Conservation (phyloP, 345 rosid genomes). For the Syzygium grande region DNA sequence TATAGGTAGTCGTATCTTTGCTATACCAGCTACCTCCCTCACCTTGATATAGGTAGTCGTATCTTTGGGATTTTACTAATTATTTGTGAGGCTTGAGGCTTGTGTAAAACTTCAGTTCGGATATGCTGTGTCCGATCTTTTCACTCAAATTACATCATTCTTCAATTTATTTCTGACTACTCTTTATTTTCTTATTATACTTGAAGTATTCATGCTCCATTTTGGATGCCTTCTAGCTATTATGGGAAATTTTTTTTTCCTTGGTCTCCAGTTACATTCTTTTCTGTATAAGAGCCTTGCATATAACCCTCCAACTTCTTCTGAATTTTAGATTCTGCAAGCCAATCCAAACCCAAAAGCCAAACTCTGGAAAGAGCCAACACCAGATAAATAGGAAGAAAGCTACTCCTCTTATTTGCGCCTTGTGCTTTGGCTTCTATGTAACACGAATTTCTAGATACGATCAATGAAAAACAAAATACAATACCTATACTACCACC, state of each 20-base stretch:
- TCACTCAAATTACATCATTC: neutral
- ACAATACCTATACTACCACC: neutral
- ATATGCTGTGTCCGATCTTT: neutral
- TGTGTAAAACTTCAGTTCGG: neutral
- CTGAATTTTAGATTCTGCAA: neutral
- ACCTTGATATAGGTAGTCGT: neutral
- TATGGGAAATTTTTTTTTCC: neutral
- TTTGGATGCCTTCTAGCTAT: neutral
- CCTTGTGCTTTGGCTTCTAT: neutral
- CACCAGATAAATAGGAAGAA: neutral
- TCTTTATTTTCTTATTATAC: neutral
- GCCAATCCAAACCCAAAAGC: neutral
- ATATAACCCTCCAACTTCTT: neutral
- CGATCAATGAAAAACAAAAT: neutral
- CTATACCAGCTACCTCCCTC: neutral
- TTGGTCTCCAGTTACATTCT: neutral
- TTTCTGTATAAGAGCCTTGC: neutral
- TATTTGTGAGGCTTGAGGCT: too few species aligned
- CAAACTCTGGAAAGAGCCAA: neutral
- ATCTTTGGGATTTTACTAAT: neutral
- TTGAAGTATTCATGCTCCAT: neutral
- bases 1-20: neutral
- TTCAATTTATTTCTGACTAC: too few species aligned
- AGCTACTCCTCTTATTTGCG: neutral
- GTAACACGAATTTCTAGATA: neutral